Conservation (phyloP, 345 rosid genomes). For the Eutrema heterophyllum region DNA sequence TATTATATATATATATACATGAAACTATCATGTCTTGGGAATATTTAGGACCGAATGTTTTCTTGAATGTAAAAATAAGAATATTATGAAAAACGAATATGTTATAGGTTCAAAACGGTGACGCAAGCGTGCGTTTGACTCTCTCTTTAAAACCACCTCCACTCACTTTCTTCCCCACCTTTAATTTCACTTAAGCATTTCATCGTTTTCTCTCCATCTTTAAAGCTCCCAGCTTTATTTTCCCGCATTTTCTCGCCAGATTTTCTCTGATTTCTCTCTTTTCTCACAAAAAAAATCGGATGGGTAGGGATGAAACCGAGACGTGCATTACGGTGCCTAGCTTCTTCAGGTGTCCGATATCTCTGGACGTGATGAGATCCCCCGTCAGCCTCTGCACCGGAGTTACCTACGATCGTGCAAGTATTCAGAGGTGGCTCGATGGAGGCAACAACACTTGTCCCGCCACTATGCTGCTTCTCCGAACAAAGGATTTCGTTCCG, state of each 20-base stretch:
- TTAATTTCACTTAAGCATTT: slow-evolving; percentile 28
- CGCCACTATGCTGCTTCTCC: slow-evolving; percentile 92
- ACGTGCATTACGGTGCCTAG: slow-evolving; percentile 66
- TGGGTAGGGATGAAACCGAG: slow-evolving; percentile 54
- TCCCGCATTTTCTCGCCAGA: slow-evolving; percentile 27
- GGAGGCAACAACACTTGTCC: slow-evolving; percentile 90
- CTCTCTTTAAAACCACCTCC: slow-evolving; percentile 33
- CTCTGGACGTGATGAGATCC: slow-evolving; percentile 88
- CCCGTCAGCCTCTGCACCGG: slow-evolving; percentile 96
- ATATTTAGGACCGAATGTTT: slow-evolving; percentile 7
- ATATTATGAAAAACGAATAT: not conserved
- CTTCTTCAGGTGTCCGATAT: slow-evolving; percentile 87
- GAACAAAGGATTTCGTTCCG: slow-evolving; percentile 62
- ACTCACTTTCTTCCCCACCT: slow-evolving; percentile 28
- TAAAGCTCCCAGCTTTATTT: slow-evolving; percentile 27
- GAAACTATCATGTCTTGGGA: not conserved
- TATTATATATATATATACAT: not conserved
- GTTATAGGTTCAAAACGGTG: slow-evolving; percentile 1
- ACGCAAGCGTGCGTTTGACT: slow-evolving; percentile 34
- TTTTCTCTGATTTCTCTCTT: not conserved
- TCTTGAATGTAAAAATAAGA: not conserved
- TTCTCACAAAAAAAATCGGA: slow-evolving; percentile 4
- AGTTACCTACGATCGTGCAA: slow-evolving; percentile 85
- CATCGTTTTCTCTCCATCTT: slow-evolving; percentile 45
- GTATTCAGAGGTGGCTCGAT: slow-evolving; percentile 88